phyloP scores from a whole-genome alignment of 2,329 filamentous ascomycete genomes.

The Curvularia lunata region DNA sequence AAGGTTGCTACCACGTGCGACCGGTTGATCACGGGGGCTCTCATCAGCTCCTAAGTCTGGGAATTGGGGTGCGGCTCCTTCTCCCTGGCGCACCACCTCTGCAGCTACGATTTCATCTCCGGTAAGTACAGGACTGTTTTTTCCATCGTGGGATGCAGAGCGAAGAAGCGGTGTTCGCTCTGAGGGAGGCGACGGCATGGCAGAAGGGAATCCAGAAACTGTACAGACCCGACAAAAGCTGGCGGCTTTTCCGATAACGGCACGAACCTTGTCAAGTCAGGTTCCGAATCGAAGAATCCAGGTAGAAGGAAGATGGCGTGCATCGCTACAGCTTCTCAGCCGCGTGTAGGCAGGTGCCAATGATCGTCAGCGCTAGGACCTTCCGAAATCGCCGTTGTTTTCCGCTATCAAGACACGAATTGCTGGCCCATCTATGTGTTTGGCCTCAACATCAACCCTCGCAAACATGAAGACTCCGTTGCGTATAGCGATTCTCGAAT shows the following conservation, averaged over 20 bases:
- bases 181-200: conserved; percentile 26
- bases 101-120: conserved; percentile 29
- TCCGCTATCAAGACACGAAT: conserved; percentile 6
- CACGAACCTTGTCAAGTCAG: background rate
- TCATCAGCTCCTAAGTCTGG: conserved; percentile 31
- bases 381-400: conserved; percentile 25
- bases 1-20: conserved; percentile 32
- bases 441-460: background rate
- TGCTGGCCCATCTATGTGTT: background rate
- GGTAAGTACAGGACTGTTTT: conserved; percentile 29
- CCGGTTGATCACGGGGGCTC: conserved; percentile 34
- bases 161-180: conserved; percentile 46
- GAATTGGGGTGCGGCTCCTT: conserved; percentile 32
- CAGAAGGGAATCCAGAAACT: background rate
- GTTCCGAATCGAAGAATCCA: background rate
- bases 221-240: background rate
- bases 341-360: background rate
- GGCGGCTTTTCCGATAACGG: background rate
- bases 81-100: conserved; percentile 33
- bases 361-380: conserved; percentile 18
- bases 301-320: background rate
- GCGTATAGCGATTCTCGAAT: conserved; percentile 86
- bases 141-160: conserved; percentile 19
- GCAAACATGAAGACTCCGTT: conserved; percentile 54
- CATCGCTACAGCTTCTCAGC: conserved; percentile 8